A percentile compares a stretch with the other conserved stretches of the same genome.
Evolutionary conservation across 257 asterid genomes (phyloP).

Genomic region (Schizonepeta tenuifolia): DNA sequence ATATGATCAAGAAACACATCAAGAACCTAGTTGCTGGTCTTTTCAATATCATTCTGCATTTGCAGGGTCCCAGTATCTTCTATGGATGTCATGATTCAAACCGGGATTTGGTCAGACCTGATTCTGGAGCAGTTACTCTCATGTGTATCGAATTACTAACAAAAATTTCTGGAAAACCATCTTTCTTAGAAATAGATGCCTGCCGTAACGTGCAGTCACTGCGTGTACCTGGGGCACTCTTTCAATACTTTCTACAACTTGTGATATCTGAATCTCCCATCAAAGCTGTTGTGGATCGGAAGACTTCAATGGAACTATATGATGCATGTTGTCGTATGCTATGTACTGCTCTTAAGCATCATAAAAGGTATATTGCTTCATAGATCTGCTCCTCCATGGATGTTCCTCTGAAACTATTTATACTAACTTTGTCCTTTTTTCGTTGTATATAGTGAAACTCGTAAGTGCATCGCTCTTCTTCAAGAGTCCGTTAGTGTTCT

Average conservation of each 20-base stretch:
- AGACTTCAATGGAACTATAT: slow-evolving; percentile 64
- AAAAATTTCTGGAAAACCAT: slow-evolving; percentile 66
- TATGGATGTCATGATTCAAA: slow-evolving; percentile 35
- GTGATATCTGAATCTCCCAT: slow-evolving; percentile 40
- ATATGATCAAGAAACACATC: slow-evolving; percentile 61
- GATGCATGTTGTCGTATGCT: slow-evolving; percentile 80
- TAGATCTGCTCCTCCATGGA: slow-evolving; percentile 10
- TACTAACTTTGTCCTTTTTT: slow-evolving; percentile 21
- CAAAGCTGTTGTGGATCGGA: slow-evolving; percentile 46
- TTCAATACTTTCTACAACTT: slow-evolving; percentile 66
- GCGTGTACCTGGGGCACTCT: slow-evolving; percentile 78
- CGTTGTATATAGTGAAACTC: slow-evolving; percentile 59
- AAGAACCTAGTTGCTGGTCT: slow-evolving; percentile 75
- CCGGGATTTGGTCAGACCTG: slow-evolving; percentile 51
- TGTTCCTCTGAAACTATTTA: slow-evolving; percentile 8
- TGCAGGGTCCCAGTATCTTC: slow-evolving; percentile 76
- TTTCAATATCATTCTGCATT: slow-evolving; percentile 73
- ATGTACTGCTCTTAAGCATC: slow-evolving; percentile 78
- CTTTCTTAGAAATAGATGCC: slow-evolving; percentile 60
- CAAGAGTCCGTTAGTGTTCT: slow-evolving; percentile 76
- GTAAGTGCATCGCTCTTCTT: slow-evolving; percentile 64
- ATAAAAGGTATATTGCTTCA: slow-evolving; percentile 54
- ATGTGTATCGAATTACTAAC: slow-evolving; percentile 73
- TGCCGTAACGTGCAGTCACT: slow-evolving; percentile 65
- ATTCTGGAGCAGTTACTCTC: slow-evolving; percentile 79